Base-by-base conservation (phyloP, 345 rosid genomes). In the Turnera subulata region DNA sequence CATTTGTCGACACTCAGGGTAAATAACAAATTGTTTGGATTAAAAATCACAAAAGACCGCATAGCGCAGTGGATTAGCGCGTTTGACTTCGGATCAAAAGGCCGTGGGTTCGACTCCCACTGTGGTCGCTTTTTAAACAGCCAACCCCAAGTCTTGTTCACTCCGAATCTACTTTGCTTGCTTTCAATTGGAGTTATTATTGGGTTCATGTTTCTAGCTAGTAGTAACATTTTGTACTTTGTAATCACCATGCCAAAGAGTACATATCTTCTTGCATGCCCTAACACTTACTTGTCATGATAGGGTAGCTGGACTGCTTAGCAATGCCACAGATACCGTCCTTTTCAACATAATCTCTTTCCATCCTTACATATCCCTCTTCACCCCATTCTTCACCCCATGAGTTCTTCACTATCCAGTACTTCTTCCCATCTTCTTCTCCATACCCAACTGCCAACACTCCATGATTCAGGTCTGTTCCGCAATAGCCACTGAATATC, bases 71-170 rank as follows among this genome's bases (percentile, higher is more conserved):
- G 74, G 78, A 63, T 70, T 70, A 72, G 74, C 74, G 73, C 72
- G 77, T 67, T 63, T 85, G 95, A 85, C 96, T 91, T 91, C 90
- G 96, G 92, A 86, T 91, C 94, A 88, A 83, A 84, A 88, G 96
- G 95, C 85, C 94, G 96, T 83, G 88, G 85, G 88, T 80, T 88
- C 96, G 96, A 85, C 86, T 75, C 81, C 83, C 90, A 83, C 86
- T 85, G 90, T 83, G 81, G 89, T 83, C 86, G 81, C n/a, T n/a
- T n/a, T n/a, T n/a, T n/a, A n/a, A n/a, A 29, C 35, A 29, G 35
- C 4, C 35, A 3, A 29, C 8, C 4, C 35, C 8, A 8, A 29
- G 35, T 29, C 4, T 29, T 4, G 5, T 8, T 29, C 8, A 29
- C n/a, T 29, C 35, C 8, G 35, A 3, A 3, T 8, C 8, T 50